Conservation (phyloP, 768 basidiomycete species). For the Scleroderma bovista region DNA sequence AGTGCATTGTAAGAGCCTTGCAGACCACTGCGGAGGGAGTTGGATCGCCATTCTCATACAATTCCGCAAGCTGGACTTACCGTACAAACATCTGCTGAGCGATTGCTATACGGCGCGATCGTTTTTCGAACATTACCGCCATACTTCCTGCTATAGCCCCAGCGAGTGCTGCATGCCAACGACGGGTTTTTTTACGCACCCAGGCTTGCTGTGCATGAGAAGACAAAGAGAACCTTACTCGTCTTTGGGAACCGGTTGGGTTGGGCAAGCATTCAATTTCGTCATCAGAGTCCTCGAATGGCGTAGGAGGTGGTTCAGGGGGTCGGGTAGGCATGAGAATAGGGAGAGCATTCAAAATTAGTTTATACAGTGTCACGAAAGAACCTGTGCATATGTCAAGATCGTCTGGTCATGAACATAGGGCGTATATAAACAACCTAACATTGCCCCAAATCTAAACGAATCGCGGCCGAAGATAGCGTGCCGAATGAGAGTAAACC, state of each 20-base stretch:
- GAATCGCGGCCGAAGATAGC: conserved; percentile 84
- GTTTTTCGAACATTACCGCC: conserved; percentile 75
- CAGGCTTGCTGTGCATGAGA: conserved; percentile 59
- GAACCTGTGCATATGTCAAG: conserved; percentile 41
- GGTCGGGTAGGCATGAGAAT: conserved; percentile 51
- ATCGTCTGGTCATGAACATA: background rate
- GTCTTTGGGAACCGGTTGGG: conserved; percentile 19
- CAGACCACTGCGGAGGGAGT: conserved; percentile 52
- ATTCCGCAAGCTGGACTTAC: conserved; percentile 34
- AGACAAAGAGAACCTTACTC: conserved; percentile 55
- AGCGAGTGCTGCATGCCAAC: conserved; percentile 79
- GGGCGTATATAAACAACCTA: conserved; percentile 44
- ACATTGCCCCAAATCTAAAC: conserved; percentile 81
- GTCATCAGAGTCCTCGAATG: conserved; percentile 28
- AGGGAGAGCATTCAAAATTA: conserved; percentile 72
- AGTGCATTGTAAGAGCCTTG: conserved; percentile 86
- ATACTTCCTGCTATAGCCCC: conserved; percentile 70
- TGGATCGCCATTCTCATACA: background rate
- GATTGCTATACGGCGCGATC: conserved; percentile 55
- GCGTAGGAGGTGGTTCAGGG: conserved; percentile 18
- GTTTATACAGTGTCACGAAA: conserved; percentile 75
- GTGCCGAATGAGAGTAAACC: conserved; percentile 63
- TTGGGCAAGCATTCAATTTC: conserved; percentile 5
- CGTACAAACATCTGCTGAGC: conserved; percentile 89
- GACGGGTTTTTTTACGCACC: conserved; percentile 58